Conservation (phyloP, 495 filamentous ascomycete genomes). For the Aspergillus funiculosus region DNA sequence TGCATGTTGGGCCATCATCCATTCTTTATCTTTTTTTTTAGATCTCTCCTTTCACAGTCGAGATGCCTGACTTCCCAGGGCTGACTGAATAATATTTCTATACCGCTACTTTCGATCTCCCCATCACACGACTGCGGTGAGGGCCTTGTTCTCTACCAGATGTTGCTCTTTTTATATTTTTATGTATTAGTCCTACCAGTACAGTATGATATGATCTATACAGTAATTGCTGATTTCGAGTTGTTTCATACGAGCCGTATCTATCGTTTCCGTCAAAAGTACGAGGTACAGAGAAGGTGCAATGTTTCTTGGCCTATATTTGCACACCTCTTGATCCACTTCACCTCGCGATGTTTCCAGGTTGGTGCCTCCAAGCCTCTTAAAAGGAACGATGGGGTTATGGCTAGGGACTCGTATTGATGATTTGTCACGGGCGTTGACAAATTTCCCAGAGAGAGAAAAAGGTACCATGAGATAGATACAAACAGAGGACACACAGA, state of each 20-base stretch:
- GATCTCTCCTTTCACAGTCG: neutral
- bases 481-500: too few relatives aligned
- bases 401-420: too few relatives aligned
- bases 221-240: constrained; percentile 5
- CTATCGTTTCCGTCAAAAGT: constrained; percentile 2
- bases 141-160: neutral
- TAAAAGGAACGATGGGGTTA: too few relatives aligned
- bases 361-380: too few relatives aligned
- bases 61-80: neutral
- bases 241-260: constrained; percentile 2
- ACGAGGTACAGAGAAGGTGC: neutral
- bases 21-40: neutral
- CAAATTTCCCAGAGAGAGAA: too few relatives aligned
- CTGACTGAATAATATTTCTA: constrained; percentile 8
- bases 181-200: neutral
- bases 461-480: too few relatives aligned
- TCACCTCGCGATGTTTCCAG: too few relatives aligned
- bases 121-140: constrained; percentile 8
- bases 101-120: constrained; percentile 11
- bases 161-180: neutral
- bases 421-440: too few relatives aligned
- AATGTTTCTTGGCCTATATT: neutral
- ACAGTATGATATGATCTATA: constrained; percentile 3
- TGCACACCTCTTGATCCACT: neutral
- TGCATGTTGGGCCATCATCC: neutral